Evolutionary conservation across 108 stramenopile genomes (phyloP).

Genomic region (Skeletonema menzelii): DNA sequence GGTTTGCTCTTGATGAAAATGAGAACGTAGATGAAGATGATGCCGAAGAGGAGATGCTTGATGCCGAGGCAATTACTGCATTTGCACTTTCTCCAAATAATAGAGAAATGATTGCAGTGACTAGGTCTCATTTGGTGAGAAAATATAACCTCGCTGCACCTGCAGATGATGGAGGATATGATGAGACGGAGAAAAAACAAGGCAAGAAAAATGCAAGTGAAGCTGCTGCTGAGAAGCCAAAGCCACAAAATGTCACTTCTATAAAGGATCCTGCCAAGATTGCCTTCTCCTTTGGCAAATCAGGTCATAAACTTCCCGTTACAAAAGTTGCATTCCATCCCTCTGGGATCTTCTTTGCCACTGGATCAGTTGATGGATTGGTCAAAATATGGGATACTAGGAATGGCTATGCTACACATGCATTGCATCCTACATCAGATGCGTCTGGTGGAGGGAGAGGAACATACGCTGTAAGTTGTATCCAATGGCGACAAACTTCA

Average conservation of each 20-base stretch:
- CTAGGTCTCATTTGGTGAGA: constrained; percentile 63
- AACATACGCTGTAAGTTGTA: constrained; percentile 57
- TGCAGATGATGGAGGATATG: constrained; percentile 1
- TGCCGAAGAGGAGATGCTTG: constrained; percentile 70
- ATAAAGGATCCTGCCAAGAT: constrained; percentile 42
- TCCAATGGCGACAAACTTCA: constrained; percentile 60
- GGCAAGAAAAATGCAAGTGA: constrained; percentile 9
- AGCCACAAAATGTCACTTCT: constrained; percentile 18
- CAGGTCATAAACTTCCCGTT: constrained; percentile 79
- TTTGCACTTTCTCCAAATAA: constrained; percentile 68
- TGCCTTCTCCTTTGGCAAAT: constrained; percentile 61
- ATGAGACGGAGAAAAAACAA: constrained; percentile 2
- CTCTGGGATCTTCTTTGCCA: constrained; percentile 78
- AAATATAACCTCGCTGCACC: constrained; percentile 58
- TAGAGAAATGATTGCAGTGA: constrained; percentile 65
- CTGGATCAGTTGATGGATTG: constrained; percentile 83
- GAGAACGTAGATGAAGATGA: constrained; percentile 55
- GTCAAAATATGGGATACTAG: constrained; percentile 83
- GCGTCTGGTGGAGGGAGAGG: constrained; percentile 59
- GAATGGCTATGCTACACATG: constrained; percentile 82
- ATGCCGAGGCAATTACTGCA: constrained; percentile 78
- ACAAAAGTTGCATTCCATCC: constrained; percentile 70
- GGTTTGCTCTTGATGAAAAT: constrained; percentile 21
- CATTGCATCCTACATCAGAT: constrained; percentile 59
- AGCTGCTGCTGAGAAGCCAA: not conserved